A percentile compares a stretch with the other conserved stretches of the same genome.
Evolutionary conservation across 2,329 filamentous ascomycete species (phyloP).

Genomic region (Phaeosphaeriaceae sp.): DNA sequence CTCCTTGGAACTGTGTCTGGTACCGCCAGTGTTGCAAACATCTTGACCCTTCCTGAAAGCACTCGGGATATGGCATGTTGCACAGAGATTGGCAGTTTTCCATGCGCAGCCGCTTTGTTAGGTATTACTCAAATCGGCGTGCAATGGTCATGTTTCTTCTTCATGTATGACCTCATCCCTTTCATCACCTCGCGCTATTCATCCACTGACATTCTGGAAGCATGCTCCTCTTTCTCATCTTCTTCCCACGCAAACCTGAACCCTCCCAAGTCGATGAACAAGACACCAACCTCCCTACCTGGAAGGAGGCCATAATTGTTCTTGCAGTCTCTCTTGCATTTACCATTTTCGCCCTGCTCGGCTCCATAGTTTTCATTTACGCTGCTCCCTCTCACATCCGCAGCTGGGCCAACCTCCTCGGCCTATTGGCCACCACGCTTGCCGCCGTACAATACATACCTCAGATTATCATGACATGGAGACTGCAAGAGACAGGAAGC

Average conservation of each 20-base stretch:
- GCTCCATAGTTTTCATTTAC: slow-evolving; percentile 69
- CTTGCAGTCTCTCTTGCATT: slow-evolving; percentile 76
- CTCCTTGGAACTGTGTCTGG: slow-evolving; percentile 91
- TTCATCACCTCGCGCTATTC: background rate
- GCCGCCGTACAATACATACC: slow-evolving; percentile 92
- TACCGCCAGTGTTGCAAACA: slow-evolving; percentile 89
- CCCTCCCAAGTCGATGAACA: slow-evolving; percentile 33
- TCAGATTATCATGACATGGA: slow-evolving; percentile 91
- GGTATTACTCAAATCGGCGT: slow-evolving; percentile 90
- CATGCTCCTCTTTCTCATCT: slow-evolving; percentile 90
- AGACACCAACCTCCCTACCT: slow-evolving; percentile 56
- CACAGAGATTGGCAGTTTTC: slow-evolving; percentile 76
- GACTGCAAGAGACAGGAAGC: slow-evolving; percentile 83
- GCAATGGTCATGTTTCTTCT: slow-evolving; percentile 89
- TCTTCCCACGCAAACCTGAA: slow-evolving; percentile 66
- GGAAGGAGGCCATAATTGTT: slow-evolving; percentile 79
- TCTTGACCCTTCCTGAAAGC: slow-evolving; percentile 84
- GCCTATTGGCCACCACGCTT: slow-evolving; percentile 77
- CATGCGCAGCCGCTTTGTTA: slow-evolving; percentile 83
- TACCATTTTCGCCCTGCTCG: slow-evolving; percentile 71
- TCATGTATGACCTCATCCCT: slow-evolving; percentile 69
- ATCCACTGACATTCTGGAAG: slow-evolving; percentile 55
- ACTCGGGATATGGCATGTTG: slow-evolving; percentile 86
- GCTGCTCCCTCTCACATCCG: slow-evolving; percentile 69
- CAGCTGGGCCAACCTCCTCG: slow-evolving; percentile 84